Base-by-base conservation (phyloP, 2,329 filamentous ascomycete species). In the Alternaria infectoria region DNA sequence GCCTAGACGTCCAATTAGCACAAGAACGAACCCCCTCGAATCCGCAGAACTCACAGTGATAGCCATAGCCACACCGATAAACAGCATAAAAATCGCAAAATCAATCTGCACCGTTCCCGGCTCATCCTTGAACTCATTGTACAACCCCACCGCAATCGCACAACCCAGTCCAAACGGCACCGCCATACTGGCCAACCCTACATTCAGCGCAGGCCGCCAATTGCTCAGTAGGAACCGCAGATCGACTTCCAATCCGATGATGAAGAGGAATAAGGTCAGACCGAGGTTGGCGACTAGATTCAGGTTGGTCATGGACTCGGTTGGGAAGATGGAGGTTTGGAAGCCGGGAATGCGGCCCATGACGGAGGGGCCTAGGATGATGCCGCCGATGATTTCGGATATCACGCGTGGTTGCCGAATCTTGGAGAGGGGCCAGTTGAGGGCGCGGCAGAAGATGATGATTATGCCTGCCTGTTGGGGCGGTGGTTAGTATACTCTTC, bases 11-110 rank as follows among this genome's bases (percentile, higher is more conserved):
- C 15, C 3, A 6, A 6, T 43, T 7, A 62, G 55, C 36, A 40
- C 74, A 74, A 70, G 45, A 44, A 30, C 17, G 32, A 21, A 15
- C 15, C 4, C 3, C n/a, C 13, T 5, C 4, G 6, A 9, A 6
- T 21, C 8, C 8, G 0, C 10, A 17, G 8, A 2, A 72, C 83
- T 70, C 77, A 88, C 93, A 1, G 95, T 97, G 71, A 98, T 98
- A 26, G 93, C 92, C 80, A 97, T 90, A 0, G 95, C 95, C 57
- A 97, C 94, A 79, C 94, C 95, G 68, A 97, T 92, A 77, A 98
- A 98, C 23, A 93, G 84, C 79, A 89, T 84, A 69, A 87, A 91
- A 2, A 88, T 85, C 3, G 86, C 85, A 74, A 91, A 91, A 15
- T 81, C 79, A 54, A 91, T 88, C 0, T 82, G 83, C n/a, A 86